Base-by-base conservation (phyloP, 2,329 filamentous ascomycete species). In the Lecanosticta acicola region DNA sequence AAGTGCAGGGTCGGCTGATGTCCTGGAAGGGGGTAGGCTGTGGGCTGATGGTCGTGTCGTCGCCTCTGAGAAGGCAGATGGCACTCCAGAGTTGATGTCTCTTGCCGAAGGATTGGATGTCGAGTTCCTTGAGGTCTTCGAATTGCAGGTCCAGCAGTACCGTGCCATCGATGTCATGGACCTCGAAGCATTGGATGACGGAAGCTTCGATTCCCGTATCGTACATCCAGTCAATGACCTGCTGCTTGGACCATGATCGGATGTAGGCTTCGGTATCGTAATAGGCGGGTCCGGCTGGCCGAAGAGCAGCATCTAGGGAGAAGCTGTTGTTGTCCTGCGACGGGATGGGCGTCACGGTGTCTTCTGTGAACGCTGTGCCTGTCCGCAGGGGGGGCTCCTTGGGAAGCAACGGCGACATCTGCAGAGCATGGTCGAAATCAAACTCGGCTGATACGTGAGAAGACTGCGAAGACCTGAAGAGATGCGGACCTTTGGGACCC, bases 81-180 rank as follows among this genome's bases (percentile, higher is more conserved):
- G 89, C 81, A 58, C 84, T 81, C 87, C 87, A 93, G 11, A 91
- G 71, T 59, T 81, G 82, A 56, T 85, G 87, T 49, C 87, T 76
- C 57, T 90, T 84, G 35, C 87, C 87, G 61, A 93, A 91, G 1
- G 87, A 91, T 49, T 78, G 75, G 45, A 93, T 91, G 55, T 83
- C 83, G 14, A 93, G 76, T 67, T 93, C 87, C 65, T 84, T 84
- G 46, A 93, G 71, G 59, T 93, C 90, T 53, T 94, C 88, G 57
- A 91, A 90, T 62, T 94, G 89, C 35, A 98, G 72, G n/a, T 91
- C 89, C 42, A 94, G 81, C 16, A 97, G 72, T 45, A 97, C 87
- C 3, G 81, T 77, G 11, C 91, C 91, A 19, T 84, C 88, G 65
- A 98, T 96, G 63, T 98, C 91, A 66, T 98, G 94, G 59, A 85